Evolutionary conservation across 306 rosid species (phyloP), one percentile per base, ranked within the genome.

Genomic region (Medicago lupulina): DNA sequence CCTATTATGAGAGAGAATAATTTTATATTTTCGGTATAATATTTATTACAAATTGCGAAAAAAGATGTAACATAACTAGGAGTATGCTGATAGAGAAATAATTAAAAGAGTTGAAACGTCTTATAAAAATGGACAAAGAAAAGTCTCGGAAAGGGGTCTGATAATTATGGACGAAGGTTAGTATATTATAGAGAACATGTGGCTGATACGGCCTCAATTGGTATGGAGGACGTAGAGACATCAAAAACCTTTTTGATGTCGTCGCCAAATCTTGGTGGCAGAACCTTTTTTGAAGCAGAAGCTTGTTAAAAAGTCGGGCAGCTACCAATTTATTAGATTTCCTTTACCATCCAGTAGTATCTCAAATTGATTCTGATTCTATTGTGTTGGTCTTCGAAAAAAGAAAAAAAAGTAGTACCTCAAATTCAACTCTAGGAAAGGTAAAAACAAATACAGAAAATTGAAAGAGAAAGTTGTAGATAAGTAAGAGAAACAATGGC

Each of bases 401-500:
- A 21, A 21, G 23, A 2, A 23, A 23, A 23, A 23, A 23, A 23
- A 12, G 11, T 39, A 40, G 69, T 23, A 51, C 7, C 38, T 40
- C 16, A 59, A 34, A 12, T 75, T 80, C 40, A 71, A 41, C 43
- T 49, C 39, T 3, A 41, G 10, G 46, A 15, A 21, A 43, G 21
- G 16, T 18, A 63, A 31, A 63, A 36, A 49, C 62, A 40, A 75
- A 9, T 9, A 60, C 49, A 9, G 21, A 49, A 60, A 40, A 31
- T 50, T 59, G 53, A 4, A 8, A 17, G 28, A 57, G 61, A 8
- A 54, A 57, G 23, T n/a, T 15, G 53, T 13, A 11, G 10, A 15
- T 11, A 18, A 28, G 46, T 62, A 40, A 38, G 67, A 43, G 60
- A 76, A 72, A 73, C 38, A 62, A 53, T 41, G 7, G 25, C 28